Conservation (phyloP, 495 filamentous ascomycete species). For the Aspergillus bridgeri region DNA sequence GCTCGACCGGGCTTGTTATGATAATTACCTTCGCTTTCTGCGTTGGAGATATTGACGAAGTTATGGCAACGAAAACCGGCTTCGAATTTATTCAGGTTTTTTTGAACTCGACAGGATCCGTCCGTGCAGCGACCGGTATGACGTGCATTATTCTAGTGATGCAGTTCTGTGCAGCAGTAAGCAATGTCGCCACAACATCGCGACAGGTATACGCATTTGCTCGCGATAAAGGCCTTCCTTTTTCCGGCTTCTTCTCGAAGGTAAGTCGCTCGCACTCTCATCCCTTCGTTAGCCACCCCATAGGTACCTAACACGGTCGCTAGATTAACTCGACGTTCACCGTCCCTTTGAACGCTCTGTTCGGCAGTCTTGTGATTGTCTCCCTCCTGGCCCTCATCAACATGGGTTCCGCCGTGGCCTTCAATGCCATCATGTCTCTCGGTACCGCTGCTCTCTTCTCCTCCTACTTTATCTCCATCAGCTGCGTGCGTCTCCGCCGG, state of each 20-base stretch:
- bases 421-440: conserved; percentile 53
- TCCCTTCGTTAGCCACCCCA: no score
- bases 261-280: conserved; percentile 14
- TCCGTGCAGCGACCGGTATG: conserved; percentile 24
- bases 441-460: conserved; percentile 37
- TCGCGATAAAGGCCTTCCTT: conserved; percentile 41
- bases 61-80: conserved; percentile 25
- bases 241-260: conserved; percentile 30
- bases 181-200: conserved; percentile 32
- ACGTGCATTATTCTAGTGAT: conserved; percentile 30
- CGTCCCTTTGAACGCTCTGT: conserved; percentile 48
- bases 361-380: conserved; percentile 42
- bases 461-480: conserved; percentile 43
- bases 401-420: conserved; percentile 53
- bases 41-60: conserved; percentile 35
- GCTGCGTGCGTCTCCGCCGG: conserved; percentile 36
- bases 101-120: conserved; percentile 19
- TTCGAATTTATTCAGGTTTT: conserved; percentile 34
- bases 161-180: conserved; percentile 29
- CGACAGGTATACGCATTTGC: conserved; percentile 44
- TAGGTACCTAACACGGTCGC: no score
- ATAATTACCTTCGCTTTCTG: conserved; percentile 41
- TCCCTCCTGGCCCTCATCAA: conserved; percentile 55
- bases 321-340: conserved; percentile 31
- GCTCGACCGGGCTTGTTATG: conserved; percentile 34